Base-by-base conservation (phyloP, 1,139 yeast species). In the Saccharomycopsis hybrid region DNA sequence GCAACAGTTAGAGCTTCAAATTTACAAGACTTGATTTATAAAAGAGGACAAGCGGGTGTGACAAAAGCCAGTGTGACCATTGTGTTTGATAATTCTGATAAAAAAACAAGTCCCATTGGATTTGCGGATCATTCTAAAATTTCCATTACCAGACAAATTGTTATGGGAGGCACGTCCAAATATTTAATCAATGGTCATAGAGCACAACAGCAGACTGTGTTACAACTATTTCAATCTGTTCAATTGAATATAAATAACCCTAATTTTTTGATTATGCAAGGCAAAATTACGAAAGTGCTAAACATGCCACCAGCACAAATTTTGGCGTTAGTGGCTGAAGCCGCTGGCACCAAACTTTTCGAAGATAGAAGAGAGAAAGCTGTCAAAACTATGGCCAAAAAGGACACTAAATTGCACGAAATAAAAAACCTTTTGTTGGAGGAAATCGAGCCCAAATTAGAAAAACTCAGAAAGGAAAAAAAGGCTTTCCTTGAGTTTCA, bases 41-140 rank as follows among this genome's bases (percentile, higher is more conserved):
- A 92, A 61, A 78, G 97, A 59, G 98, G 98, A 7, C 98, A 92
- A 64, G 97, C 98, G 0, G 98, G 98, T 56, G 92, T 92, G 7
- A 90, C 97, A 1, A 90, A 89, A 64, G 98, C 98, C 1, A 85
- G 95, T 62, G 98, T 94, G 1, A 89, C 98, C 0, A 88, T 94
- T 50, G 96, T 92, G 2, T 94, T 94, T 63, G 95, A 90, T 65
- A 94, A 92, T 61, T 65, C 77, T 31, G 97, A 90, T 59, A 72
- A 77, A 51, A 65, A 77, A 2, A 83, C 79, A 57, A 81, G 94
- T 0, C 97, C 97, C 1, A 83, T 89, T 53, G 96, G 96, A 3
- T 90, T 88, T 61, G 94, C 85, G 59, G 80, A 81, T 48, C 77
- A 82, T 54, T 71, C 83, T 7, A 85, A 87, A 58, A 88, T 94